phyloP scores from a whole-genome alignment of 306 rosid species.

The Lotus japonicus region DNA sequence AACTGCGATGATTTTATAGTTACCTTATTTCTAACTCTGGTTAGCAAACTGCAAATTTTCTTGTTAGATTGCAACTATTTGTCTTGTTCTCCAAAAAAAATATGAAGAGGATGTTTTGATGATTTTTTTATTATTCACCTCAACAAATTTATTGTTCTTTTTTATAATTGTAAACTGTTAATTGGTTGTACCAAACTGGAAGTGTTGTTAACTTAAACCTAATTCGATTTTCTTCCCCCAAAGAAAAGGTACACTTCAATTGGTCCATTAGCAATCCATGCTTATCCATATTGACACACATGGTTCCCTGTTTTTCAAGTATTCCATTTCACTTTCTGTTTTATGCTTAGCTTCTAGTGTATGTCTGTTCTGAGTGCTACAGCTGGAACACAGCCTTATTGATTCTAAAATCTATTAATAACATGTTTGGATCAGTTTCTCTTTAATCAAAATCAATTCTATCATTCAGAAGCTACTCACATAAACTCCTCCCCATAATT shows the following conservation, averaged over 20 bases:
- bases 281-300: neutral
- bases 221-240: neutral
- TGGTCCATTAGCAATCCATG: slow-evolving; percentile 4
- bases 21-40: neutral
- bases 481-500: too few relatives aligned
- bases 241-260: neutral
- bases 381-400: neutral
- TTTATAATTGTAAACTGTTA: neutral
- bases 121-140: neutral
- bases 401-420: slow-evolving; percentile 2
- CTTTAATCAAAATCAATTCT: too few relatives aligned
- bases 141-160: neutral
- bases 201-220: neutral
- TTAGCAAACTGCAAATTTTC: neutral
- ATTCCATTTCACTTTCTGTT: neutral
- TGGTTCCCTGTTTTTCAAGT: neutral
- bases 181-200: neutral
- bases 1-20: neutral
- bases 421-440: too few relatives aligned
- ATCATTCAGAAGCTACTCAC: too few relatives aligned
- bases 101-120: neutral
- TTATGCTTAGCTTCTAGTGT: slow-evolving; percentile 9
- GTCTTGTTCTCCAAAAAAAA: neutral
- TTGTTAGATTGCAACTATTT: neutral
- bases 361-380: neutral